A percentile compares a stretch with the other conserved stretches of the same genome.
Evolutionary conservation across 202 grass and related monocot species (phyloP).

Genomic region (Digitaria exilis): DNA sequence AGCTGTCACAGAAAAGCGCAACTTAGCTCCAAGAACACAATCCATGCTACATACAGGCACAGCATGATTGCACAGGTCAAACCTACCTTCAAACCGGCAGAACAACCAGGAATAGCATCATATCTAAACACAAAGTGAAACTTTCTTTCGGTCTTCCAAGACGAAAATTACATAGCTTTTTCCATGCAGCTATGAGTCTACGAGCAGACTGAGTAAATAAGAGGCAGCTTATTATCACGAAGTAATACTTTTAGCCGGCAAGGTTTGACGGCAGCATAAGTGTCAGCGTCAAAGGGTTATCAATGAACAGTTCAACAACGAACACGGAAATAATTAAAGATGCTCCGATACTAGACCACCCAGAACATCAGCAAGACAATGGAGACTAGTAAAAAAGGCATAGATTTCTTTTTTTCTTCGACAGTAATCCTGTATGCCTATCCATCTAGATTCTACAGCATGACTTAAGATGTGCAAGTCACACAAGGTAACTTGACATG

Average conservation of each 20-base stretch:
- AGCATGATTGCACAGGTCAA: constrained; percentile 19
- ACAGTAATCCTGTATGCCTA: neutral
- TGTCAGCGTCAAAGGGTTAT: constrained; percentile 29
- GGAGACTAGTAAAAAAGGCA: constrained; percentile 9
- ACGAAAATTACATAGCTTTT: neutral
- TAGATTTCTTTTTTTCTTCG: neutral
- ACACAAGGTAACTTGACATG: neutral
- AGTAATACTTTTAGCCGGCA: constrained; percentile 16
- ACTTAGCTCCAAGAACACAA: constrained; percentile 6
- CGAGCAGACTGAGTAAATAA: constrained; percentile 43
- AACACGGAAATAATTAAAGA: constrained; percentile 3
- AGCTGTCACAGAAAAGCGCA: neutral
- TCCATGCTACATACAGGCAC: neutral
- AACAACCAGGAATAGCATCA: neutral
- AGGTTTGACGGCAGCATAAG: constrained; percentile 11
- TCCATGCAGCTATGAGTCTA: neutral
- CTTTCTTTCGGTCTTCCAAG: neutral
- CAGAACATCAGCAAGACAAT: constrained; percentile 2
- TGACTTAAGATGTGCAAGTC: neutral
- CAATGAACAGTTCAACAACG: constrained; percentile 18
- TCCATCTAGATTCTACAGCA: neutral
- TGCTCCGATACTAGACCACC: constrained; percentile 6
- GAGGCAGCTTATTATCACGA: constrained; percentile 32
- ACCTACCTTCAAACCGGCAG: constrained; percentile 3
- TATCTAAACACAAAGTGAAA: neutral